phyloP scores from a whole-genome alignment of 106 monocot species.

The Chionographis japonica region DNA sequence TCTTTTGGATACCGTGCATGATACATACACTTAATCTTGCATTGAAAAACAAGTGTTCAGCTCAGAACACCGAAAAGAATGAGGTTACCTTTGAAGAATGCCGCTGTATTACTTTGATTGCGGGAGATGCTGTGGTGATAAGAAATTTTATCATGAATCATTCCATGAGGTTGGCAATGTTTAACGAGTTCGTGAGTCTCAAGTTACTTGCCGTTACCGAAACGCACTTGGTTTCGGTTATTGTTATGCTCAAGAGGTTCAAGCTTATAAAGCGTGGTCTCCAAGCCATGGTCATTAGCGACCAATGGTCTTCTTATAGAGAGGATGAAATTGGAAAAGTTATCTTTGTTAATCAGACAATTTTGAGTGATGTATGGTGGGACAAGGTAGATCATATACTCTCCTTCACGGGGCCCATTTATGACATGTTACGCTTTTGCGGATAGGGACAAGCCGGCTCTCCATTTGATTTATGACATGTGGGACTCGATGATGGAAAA shows the following conservation, averaged over 20 bases:
- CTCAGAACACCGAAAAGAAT: neutral
- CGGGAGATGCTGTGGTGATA: neutral
- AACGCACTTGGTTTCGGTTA: neutral
- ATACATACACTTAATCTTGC: neutral
- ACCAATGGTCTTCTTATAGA: neutral
- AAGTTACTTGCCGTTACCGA: neutral
- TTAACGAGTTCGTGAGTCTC: neutral
- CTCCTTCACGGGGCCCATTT: neutral
- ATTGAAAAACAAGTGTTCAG: neutral
- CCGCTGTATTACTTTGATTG: neutral
- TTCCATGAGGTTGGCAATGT: neutral
- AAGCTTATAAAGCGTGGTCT: neutral
- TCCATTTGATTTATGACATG: too few species aligned
- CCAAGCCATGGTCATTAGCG: conserved; percentile 1
- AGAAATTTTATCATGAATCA: neutral
- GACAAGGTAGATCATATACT: neutral
- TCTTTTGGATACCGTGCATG: neutral
- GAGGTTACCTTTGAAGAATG: neutral
- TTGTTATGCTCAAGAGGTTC: neutral
- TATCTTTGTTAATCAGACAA: neutral
- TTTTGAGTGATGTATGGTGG: neutral
- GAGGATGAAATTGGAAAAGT: neutral
- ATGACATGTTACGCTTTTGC: neutral
- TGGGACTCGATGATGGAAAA: too few species aligned
- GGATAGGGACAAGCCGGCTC: too few species aligned